phyloP scores from a whole-genome alignment of 148 eudicot species.

The Rhododendron mucronatum region DNA sequence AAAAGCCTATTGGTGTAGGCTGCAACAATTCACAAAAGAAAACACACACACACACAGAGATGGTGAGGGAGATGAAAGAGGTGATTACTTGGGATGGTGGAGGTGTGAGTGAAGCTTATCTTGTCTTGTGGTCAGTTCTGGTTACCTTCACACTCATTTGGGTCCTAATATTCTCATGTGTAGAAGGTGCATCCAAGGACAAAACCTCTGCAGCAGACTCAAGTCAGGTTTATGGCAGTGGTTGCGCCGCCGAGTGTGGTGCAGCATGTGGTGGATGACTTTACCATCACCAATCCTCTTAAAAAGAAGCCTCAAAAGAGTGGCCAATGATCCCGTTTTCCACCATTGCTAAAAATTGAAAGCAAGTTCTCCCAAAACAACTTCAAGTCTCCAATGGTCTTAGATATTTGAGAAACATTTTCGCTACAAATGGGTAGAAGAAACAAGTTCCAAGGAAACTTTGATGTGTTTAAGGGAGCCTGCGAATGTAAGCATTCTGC shows the following conservation, averaged over 20 bases:
- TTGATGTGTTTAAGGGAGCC: too few relatives aligned
- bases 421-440: not conserved
- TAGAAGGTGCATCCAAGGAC: constrained; percentile 13
- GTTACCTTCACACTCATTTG: not conserved
- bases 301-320: not conserved
- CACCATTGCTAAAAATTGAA: not conserved
- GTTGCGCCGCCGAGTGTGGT: constrained; percentile 13
- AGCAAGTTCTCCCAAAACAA: not conserved
- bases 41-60: not conserved
- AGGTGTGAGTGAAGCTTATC: not conserved
- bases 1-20: not conserved
- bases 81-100: not conserved
- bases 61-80: constrained; percentile 4
- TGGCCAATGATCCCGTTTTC: not conserved
- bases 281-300: not conserved
- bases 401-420: not conserved
- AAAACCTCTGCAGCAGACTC: constrained; percentile 7
- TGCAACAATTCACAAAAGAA: not conserved
- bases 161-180: constrained; percentile 8
- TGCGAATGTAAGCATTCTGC: not conserved
- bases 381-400: not conserved
- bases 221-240: constrained; percentile 1
- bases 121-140: not conserved
- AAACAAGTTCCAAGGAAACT: not conserved
- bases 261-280: constrained; percentile 19